These are phyloP conservation scores for Coemansia sp. DNA, from an alignment of 192 early-diverging fungal species.

Conservation along the genomic window DNA sequence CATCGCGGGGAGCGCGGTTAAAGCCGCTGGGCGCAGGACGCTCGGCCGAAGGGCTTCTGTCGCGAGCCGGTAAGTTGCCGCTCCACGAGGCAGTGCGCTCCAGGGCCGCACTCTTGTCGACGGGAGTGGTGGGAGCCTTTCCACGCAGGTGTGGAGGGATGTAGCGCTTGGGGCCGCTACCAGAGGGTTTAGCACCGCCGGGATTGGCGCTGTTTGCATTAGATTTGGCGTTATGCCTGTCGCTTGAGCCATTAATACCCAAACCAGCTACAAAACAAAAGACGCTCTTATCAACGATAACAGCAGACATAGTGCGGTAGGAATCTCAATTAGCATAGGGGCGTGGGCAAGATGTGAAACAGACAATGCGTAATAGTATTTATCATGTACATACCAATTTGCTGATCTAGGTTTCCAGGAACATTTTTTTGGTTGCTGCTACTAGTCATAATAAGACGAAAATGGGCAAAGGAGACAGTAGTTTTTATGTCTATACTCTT, in stretches of 20 bases:
- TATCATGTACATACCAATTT: slow-evolving; percentile 59
- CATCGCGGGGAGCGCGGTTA: slow-evolving; percentile 36
- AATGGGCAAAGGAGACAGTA: slow-evolving; percentile 5
- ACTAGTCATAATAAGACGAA: slow-evolving; percentile 44
- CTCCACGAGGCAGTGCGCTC: slow-evolving; percentile 58
- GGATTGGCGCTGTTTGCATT: slow-evolving; percentile 4
- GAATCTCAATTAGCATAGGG: neutral
- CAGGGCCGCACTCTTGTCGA: slow-evolving; percentile 41
- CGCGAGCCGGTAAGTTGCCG: slow-evolving; percentile 45
- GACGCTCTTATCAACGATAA: neutral
- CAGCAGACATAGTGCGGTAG: neutral
- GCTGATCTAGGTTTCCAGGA: slow-evolving; percentile 69
- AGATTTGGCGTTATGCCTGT: slow-evolving; percentile 22
- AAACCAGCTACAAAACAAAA: slow-evolving; percentile 60
- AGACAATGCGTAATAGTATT: neutral
- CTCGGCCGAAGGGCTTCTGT: slow-evolving; percentile 45
- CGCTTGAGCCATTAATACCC: slow-evolving; percentile 63
- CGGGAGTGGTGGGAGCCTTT: slow-evolving; percentile 51
- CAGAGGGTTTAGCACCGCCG: slow-evolving; percentile 2
- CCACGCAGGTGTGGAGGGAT: slow-evolving; percentile 70
- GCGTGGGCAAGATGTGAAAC: neutral
- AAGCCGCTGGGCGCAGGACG: slow-evolving; percentile 17
- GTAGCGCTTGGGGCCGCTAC: slow-evolving; percentile 55
- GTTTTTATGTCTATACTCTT: slow-evolving; percentile 5
- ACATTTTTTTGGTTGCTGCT: slow-evolving; percentile 61